Base-by-base conservation (phyloP, 805 yeast species). In the Cyberlindnera samutprakarnensis region DNA sequence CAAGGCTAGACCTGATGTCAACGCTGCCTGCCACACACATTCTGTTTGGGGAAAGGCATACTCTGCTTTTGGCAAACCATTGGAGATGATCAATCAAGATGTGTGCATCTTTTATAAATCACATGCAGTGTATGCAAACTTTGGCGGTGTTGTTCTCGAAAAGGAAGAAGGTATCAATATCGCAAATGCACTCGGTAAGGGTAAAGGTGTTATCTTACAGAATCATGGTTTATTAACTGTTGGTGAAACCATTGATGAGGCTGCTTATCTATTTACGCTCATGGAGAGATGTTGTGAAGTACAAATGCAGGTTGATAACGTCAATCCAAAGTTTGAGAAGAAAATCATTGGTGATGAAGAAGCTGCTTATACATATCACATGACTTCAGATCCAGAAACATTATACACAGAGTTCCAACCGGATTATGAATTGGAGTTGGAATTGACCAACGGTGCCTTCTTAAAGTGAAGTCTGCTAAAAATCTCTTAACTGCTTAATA, bases 61-160 rank as follows among this genome's bases (percentile, higher is more conserved):
- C 53, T 71, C 81, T 3, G 59, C 77, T 1, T 76, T 78, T 47
- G 85, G 80, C 23, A 64, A 63, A 43, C 76, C 75, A 11, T 61
- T 83, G 41, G 88, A 81, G 38, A 83, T 83, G 92, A 47, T 83
- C 39, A 81, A 76, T 57, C 94, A 83, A 60, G 94, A 84, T 45
- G 79, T 64, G 4, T 80, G 88, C 53, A 59, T 65, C 9, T 72
- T 84, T 44, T 77, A 78, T 63, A 70, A 76, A 22, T 59, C 62
- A 29, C 92, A 81, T 40, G 56, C 76, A 2, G 87, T 83, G 4
- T 80, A 79, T 55, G 37, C 48, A 14, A 71, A 73, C 49, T 82
- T 81, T 54, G 92, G 92, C 19, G 94, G 94, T 24, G 83, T 83
- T 35, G 94, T 86, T 1, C 44, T 80, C 18, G 82, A 77, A 43